phyloP scores from a whole-genome alignment of 495 filamentous ascomycete species.

The Trichoderma gamsii region DNA sequence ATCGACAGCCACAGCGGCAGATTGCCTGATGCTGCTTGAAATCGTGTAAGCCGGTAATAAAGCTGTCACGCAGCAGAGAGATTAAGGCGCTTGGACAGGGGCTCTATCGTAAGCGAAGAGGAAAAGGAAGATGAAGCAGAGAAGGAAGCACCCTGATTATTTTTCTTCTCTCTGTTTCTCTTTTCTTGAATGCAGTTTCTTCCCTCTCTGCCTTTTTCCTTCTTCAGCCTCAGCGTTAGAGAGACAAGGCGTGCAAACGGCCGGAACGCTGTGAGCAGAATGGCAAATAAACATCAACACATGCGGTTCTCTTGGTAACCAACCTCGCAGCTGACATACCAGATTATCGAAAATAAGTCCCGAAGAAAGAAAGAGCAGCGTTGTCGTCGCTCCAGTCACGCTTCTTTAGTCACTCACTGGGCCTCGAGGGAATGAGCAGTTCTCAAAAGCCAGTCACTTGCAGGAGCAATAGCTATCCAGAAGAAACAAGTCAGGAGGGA shows the following conservation, averaged over 20 bases:
- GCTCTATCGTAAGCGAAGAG: background rate
- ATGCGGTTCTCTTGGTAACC: background rate
- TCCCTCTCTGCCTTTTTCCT: background rate
- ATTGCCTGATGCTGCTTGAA: background rate
- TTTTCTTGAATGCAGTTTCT: background rate
- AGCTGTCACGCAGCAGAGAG: conserved; percentile 2
- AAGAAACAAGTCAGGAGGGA: background rate
- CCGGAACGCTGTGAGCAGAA: background rate
- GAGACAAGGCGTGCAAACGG: background rate
- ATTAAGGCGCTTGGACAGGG: background rate
- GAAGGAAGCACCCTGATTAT: background rate
- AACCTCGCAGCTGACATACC: conserved; percentile 1
- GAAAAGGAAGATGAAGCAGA: background rate
- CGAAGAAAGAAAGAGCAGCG: background rate
- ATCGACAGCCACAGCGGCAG: conserved; percentile 1
- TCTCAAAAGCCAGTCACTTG: background rate
- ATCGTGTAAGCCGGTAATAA: background rate
- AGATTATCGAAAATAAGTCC: background rate
- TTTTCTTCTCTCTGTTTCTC: background rate
- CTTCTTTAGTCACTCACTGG: background rate
- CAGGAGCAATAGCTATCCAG: background rate
- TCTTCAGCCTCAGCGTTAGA: background rate
- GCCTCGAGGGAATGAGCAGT: background rate
- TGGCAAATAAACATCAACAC: background rate
- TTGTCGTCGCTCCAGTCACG: background rate